A percentile compares a stretch with the other conserved stretches of the same genome.
Evolutionary conservation across 805 yeast species (phyloP).

Genomic region (Candida awuae): DNA sequence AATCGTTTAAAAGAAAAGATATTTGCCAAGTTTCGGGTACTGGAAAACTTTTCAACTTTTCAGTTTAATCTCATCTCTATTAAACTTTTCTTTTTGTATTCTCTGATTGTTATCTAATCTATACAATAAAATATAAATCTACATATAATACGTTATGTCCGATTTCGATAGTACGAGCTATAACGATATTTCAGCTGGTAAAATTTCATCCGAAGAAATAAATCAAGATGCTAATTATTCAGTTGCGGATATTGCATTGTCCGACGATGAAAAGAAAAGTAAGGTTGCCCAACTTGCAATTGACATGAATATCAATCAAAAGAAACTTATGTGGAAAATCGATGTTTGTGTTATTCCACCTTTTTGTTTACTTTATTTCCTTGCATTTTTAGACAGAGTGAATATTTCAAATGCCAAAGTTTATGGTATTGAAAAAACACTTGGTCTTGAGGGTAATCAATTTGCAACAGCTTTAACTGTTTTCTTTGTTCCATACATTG

Average conservation of each 20-base stretch:
- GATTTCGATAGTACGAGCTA: too few relatives aligned
- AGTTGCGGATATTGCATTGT: constrained; percentile 1
- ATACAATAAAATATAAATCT: too few relatives aligned
- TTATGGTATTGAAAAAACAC: constrained; percentile 54
- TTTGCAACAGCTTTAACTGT: constrained; percentile 59
- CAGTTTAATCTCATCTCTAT: too few relatives aligned
- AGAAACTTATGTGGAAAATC: constrained; percentile 51
- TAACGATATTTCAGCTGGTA: neutral
- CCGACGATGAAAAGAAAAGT: constrained; percentile 11
- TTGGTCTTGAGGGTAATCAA: constrained; percentile 49
- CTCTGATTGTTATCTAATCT: too few relatives aligned
- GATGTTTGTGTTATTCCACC: constrained; percentile 68
- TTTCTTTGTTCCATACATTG: constrained; percentile 62
- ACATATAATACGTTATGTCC: too few relatives aligned
- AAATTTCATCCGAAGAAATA: neutral
- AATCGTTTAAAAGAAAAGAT: too few relatives aligned
- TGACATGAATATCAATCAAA: constrained; percentile 44
- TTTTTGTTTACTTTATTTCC: constrained; percentile 63
- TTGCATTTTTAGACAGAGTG: constrained; percentile 74
- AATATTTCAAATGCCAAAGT: constrained; percentile 75
- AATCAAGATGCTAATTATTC: neutral
- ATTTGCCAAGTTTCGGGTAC: too few relatives aligned
- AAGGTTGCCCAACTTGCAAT: constrained; percentile 32
- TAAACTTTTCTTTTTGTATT: too few relatives aligned
- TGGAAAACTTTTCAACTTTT: too few relatives aligned